Percentiles rank a stretch among this genome's conserved stretches.
Conservation (phyloP, 495 filamentous ascomycete species). For the Penicillium ucsense region DNA sequence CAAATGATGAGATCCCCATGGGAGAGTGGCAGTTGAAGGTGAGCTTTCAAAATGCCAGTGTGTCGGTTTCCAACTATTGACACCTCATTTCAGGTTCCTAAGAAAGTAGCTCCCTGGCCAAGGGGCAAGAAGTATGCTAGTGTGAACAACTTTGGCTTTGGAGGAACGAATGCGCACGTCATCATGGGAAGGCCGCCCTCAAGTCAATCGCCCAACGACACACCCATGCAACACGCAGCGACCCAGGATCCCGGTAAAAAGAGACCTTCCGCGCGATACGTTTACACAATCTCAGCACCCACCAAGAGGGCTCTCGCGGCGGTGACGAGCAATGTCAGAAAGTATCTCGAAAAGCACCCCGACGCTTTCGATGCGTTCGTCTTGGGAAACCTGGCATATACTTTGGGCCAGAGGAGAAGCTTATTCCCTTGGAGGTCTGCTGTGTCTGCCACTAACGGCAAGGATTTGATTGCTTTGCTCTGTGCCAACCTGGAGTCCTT, state of each 20-base stretch:
- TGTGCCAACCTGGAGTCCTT: not conserved
- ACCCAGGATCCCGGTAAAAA: not conserved
- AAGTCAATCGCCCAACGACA: not conserved
- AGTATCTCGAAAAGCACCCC: slow-evolving; percentile 1
- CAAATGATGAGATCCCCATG: slow-evolving; percentile 15
- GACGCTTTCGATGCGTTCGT: slow-evolving; percentile 2
- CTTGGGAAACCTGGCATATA: slow-evolving; percentile 5
- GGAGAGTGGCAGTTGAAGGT: not conserved
- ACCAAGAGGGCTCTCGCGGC: not conserved
- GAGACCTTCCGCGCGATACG: not conserved
- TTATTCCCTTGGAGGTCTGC: not conserved
- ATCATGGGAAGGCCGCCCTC: slow-evolving; percentile 4
- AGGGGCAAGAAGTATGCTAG: slow-evolving; percentile 16
- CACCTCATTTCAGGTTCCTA: slow-evolving; percentile 9
- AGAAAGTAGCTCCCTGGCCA: slow-evolving; percentile 17
- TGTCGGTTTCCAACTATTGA: not conserved
- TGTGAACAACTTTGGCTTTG: slow-evolving; percentile 24
- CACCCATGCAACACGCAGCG: slow-evolving; percentile 2
- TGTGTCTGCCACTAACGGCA: not conserved
- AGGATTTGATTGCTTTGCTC: not conserved
- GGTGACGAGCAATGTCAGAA: not conserved
- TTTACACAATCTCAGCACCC: not conserved
- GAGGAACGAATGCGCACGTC: slow-evolving; percentile 25
- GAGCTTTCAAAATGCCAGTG: not conserved
- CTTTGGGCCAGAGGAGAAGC: slow-evolving; percentile 3